A percentile compares a stretch with the other conserved stretches of the same genome.
Conservation (phyloP, 1,284 basidiomycete genomes). For the Mycosarcoma maydis region DNA sequence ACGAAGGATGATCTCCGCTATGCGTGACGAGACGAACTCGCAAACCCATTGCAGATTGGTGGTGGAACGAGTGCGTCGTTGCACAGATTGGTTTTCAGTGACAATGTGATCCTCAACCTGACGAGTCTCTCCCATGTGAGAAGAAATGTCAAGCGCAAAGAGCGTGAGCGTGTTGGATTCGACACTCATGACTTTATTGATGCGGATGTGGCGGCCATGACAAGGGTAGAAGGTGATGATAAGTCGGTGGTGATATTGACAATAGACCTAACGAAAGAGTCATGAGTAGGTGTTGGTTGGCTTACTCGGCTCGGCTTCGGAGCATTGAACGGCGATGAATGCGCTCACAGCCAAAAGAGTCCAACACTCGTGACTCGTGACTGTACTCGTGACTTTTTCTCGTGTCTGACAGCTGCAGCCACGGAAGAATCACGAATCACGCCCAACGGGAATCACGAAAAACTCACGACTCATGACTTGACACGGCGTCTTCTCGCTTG, state of each 20-base stretch:
- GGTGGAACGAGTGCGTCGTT: constrained; percentile 70
- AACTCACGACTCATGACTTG: no score
- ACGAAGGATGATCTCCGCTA: constrained; percentile 89
- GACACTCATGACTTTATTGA: constrained; percentile 27
- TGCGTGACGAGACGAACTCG: constrained; percentile 85
- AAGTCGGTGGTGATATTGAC: constrained; percentile 9
- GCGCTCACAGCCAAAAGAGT: constrained; percentile 6
- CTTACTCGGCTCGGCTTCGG: constrained; percentile 2
- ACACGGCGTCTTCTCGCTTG: no score
- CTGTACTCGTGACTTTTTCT: no score
- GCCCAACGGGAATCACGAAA: no score
- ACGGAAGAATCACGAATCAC: no score
- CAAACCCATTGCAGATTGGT: constrained; percentile 81
- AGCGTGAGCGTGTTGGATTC: constrained; percentile 42
- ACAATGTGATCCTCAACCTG: constrained; percentile 45
- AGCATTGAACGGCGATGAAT: neutral
- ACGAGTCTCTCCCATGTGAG: constrained; percentile 78
- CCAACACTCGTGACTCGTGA: no score
- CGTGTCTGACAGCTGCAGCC: neutral
- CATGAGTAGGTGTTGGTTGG: neutral
- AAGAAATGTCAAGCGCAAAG: constrained; percentile 85
- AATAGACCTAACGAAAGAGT: neutral
- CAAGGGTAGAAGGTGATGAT: constrained; percentile 2
- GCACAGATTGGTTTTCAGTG: constrained; percentile 15
- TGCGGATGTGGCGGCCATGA: constrained; percentile 2